Percentiles rank a stretch among this genome's conserved stretches.
Conservation (phyloP, 2,329 filamentous ascomycete species). For the Talaromyces rugulosus region DNA sequence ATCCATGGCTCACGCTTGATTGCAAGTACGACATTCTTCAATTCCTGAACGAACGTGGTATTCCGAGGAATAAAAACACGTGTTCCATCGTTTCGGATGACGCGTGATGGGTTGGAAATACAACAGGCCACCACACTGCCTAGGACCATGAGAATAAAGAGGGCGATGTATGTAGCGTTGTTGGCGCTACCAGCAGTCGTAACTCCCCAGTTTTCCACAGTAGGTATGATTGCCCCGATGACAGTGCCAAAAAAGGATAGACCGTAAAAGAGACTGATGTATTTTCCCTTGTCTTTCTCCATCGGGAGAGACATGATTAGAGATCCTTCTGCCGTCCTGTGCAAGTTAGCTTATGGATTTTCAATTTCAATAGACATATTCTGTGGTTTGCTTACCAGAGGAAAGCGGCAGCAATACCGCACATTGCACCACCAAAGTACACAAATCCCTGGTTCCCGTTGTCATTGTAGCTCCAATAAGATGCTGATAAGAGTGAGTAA, state of each 20-base stretch:
- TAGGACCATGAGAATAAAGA: conserved; percentile 65
- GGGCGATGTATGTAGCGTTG: conserved; percentile 69
- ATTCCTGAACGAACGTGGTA: conserved; percentile 18
- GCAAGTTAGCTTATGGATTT: background rate
- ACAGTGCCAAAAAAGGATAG: conserved; percentile 82
- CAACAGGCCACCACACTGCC: conserved; percentile 61
- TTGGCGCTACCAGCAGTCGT: conserved; percentile 20
- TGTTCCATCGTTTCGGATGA: conserved; percentile 67
- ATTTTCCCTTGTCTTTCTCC: conserved; percentile 72
- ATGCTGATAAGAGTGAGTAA: conserved; percentile 70
- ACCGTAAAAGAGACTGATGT: conserved; percentile 80
- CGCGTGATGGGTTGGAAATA: conserved; percentile 61
- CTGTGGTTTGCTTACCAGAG: conserved; percentile 52
- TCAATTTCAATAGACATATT: background rate
- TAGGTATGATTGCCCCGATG: conserved; percentile 55
- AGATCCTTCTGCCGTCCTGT: conserved; percentile 65
- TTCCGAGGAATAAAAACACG: conserved; percentile 28
- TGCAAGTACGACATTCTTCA: conserved; percentile 16
- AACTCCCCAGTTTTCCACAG: conserved; percentile 20
- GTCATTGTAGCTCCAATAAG: conserved; percentile 68
- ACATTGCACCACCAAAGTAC: conserved; percentile 66
- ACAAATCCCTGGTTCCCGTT: conserved; percentile 65
- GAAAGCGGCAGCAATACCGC: conserved; percentile 74
- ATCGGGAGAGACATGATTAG: conserved; percentile 81
- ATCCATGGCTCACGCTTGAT: conserved; percentile 18